phyloP scores from a whole-genome alignment of 768 basidiomycete species.

The Serendipita sp. region DNA sequence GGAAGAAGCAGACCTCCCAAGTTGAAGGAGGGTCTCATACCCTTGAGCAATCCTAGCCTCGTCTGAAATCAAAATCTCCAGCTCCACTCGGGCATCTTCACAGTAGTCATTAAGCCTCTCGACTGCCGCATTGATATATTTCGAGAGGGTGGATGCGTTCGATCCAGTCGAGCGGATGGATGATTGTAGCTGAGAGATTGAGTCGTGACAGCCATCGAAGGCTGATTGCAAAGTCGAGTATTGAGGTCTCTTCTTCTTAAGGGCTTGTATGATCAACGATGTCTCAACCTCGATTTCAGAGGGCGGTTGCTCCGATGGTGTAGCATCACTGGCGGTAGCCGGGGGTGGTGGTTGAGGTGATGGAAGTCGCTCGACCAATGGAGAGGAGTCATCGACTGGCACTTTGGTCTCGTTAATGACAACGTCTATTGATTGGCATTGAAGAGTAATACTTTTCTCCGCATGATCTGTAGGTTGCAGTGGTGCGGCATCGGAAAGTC shows the following conservation, averaged over 20 bases:
- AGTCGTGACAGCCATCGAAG: slow-evolving; percentile 54
- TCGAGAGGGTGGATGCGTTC: slow-evolving; percentile 1
- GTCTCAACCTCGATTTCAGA: background rate
- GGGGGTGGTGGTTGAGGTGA: too few relatives aligned
- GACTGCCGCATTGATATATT: slow-evolving; percentile 34
- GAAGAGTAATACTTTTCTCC: too few relatives aligned
- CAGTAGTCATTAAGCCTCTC: slow-evolving; percentile 54
- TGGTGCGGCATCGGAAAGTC: too few relatives aligned
- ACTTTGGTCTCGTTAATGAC: too few relatives aligned
- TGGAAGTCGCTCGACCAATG: too few relatives aligned
- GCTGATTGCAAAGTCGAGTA: slow-evolving; percentile 46
- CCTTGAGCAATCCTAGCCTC: slow-evolving; percentile 49
- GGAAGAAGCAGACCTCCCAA: slow-evolving; percentile 33
- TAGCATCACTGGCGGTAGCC: too few relatives aligned
- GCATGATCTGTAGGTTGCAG: too few relatives aligned
- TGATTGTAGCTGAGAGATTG: slow-evolving; percentile 41
- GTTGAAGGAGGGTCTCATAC: slow-evolving; percentile 48
- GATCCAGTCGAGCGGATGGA: slow-evolving; percentile 12
- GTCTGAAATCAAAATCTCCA: slow-evolving; percentile 65
- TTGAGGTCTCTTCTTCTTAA: slow-evolving; percentile 18
- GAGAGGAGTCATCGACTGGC: too few relatives aligned
- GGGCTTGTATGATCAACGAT: background rate
- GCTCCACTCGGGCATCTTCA: slow-evolving; percentile 67
- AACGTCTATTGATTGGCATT: too few relatives aligned
- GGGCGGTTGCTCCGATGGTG: too few relatives aligned